Evolutionary conservation across 2,329 filamentous ascomycete genomes (phyloP), one percentile per base, ranked within the genome.

Genomic region (Zalaria sp.): DNA sequence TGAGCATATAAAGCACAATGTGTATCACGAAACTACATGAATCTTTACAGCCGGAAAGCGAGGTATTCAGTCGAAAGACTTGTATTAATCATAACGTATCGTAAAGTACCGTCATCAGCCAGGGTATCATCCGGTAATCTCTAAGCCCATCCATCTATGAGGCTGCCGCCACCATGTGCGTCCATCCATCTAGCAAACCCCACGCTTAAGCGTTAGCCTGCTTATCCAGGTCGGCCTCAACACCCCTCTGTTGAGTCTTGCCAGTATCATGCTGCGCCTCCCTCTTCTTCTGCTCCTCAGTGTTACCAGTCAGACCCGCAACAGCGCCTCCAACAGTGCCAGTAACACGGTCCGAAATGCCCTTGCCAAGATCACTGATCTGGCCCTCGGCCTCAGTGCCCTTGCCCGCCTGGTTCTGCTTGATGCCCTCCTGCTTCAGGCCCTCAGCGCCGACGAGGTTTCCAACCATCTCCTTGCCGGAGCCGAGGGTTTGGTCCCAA

Each of bases 401-500:
- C 64, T 91, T 82, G 18, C 88, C 89, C 47, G 81, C 72, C 29
- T 75, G 67, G 57, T 93, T 93, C 67, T 95, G 87, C 53, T 81
- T 63, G 28, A 76, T 75, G 4, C 89, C 89, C 25, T 78, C 58
- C 38, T 76, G 69, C 68, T 88, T 89, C 41, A 95, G 63, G 29
- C 68, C 71, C 64, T 91, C 81, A 48, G 75, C 78, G 46, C 88
- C 89, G 26, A 89, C 50, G 4, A 89, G 53, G 11, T 79, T 79
- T 44, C 89, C 89, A 1, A 91, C 48, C 4, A 79, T 68, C 59
- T 95, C 85, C 69, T 95, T 95, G 35, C 79, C 79, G 1, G 81
- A 75, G 40, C 88, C 89, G n/a, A 88, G 57, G 4, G 86, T 93
- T 66, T 95, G 88, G 67, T 94, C 85, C 79, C 82, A 93, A 11